These are phyloP conservation scores for Exophiala xenobiotica DNA, from an alignment of 2,329 filamentous ascomycete genomes.

Conservation along the genomic window DNA sequence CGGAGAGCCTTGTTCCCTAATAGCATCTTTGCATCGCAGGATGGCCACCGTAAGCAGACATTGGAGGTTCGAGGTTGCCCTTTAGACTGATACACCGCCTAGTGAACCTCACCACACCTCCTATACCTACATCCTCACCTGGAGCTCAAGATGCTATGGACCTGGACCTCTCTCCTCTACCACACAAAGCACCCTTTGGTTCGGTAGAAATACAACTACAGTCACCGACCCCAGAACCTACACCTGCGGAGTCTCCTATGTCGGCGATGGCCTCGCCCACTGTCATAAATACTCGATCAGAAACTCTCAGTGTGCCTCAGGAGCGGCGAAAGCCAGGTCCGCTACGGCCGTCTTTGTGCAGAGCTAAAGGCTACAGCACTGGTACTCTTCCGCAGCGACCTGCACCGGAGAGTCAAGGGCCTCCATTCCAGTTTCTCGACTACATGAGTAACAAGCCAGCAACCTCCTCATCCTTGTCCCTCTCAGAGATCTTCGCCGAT, in stretches of 20 bases:
- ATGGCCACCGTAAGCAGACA: slow-evolving; percentile 58
- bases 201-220: slow-evolving; percentile 63
- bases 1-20: slow-evolving; percentile 80
- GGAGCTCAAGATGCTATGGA: slow-evolving; percentile 57
- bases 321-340: slow-evolving; percentile 64
- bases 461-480: slow-evolving; percentile 62
- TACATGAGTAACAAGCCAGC: slow-evolving; percentile 44
- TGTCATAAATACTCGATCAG: slow-evolving; percentile 41
- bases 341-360: slow-evolving; percentile 70
- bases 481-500: slow-evolving; percentile 77
- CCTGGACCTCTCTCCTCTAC: slow-evolving; percentile 93
- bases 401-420: slow-evolving; percentile 63
- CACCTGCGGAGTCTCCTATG: slow-evolving; percentile 43
- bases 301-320: slow-evolving; percentile 27
- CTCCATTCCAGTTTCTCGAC: slow-evolving; percentile 72
- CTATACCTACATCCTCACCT: slow-evolving; percentile 80
- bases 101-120: slow-evolving; percentile 81
- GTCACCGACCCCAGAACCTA: slow-evolving; percentile 67
- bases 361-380: slow-evolving; percentile 72
- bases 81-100: slow-evolving; percentile 16
- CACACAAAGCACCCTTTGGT: slow-evolving; percentile 74
- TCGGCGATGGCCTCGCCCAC: slow-evolving; percentile 41
- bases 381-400: slow-evolving; percentile 62
- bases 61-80: slow-evolving; percentile 6
- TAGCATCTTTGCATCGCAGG: slow-evolving; percentile 61